These are phyloP conservation scores for Xylaria sp. DNA, from an alignment of 2,329 filamentous ascomycete species.

Conservation along the genomic window DNA sequence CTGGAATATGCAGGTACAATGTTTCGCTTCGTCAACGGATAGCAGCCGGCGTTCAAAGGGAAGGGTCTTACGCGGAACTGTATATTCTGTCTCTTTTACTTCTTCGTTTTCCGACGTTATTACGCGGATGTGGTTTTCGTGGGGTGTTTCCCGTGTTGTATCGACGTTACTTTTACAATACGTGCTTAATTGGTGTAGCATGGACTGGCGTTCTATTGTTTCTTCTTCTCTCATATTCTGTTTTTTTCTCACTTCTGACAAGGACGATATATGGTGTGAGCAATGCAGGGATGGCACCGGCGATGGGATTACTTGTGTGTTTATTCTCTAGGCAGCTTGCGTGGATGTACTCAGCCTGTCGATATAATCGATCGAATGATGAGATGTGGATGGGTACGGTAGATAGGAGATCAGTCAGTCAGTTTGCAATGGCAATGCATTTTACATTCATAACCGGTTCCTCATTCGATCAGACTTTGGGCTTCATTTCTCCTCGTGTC, in stretches of 20 bases:
- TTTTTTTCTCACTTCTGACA: neutral
- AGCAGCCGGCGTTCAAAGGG: slow-evolving; percentile 23
- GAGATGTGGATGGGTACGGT: neutral
- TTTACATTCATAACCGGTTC: neutral
- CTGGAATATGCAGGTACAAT: slow-evolving; percentile 17
- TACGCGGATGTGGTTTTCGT: neutral
- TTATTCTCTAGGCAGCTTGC: neutral
- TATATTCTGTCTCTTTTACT: slow-evolving; percentile 12
- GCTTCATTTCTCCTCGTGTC: too few relatives aligned
- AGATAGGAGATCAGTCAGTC: slow-evolving; percentile 4
- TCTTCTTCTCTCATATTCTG: neutral
- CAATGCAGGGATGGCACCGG: neutral
- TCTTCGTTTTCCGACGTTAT: neutral
- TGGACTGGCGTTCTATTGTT: slow-evolving; percentile 29
- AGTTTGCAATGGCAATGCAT: slow-evolving; percentile 22
- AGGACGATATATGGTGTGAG: slow-evolving; percentile 15
- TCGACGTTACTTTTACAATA: slow-evolving; percentile 22
- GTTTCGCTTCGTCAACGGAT: slow-evolving; percentile 13
- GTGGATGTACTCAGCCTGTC: slow-evolving; percentile 1
- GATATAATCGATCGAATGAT: slow-evolving; percentile 9
- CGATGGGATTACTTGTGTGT: neutral
- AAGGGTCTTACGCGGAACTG: slow-evolving; percentile 13
- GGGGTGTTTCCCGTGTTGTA: neutral
- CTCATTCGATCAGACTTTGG: too few relatives aligned
- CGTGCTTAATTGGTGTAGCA: slow-evolving; percentile 33